A percentile compares a stretch with the other conserved stretches of the same genome.
Conservation (phyloP, 805 yeast species). For the Blastobotrys mokoenaii region DNA sequence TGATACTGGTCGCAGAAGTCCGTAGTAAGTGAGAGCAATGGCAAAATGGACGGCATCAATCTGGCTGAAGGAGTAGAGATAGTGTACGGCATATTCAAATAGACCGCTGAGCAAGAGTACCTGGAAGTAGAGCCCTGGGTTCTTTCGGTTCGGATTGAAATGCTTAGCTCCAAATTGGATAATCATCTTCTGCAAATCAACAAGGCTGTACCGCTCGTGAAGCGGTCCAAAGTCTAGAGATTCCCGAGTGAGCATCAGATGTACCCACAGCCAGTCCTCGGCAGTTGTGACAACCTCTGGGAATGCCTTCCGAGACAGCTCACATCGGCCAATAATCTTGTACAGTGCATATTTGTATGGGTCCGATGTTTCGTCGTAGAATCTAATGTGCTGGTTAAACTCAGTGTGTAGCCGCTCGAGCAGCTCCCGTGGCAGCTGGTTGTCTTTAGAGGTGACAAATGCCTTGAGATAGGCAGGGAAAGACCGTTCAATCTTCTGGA, state of each 20-base stretch:
- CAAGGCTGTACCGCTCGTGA: conserved; percentile 63
- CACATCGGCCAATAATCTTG: conserved; percentile 87
- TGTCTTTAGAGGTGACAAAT: conserved; percentile 48
- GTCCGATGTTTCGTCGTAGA: conserved; percentile 57
- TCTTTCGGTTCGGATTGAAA: conserved; percentile 52
- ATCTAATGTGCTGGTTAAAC: conserved; percentile 75
- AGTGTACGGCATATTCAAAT: conserved; percentile 70
- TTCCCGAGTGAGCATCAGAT: conserved; percentile 66
- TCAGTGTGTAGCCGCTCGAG: conserved; percentile 66
- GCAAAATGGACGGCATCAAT: conserved; percentile 87
- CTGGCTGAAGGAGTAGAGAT: conserved; percentile 54
- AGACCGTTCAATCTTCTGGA: conserved; percentile 76
- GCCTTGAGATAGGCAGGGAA: conserved; percentile 74
- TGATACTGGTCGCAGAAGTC: conserved; percentile 47
- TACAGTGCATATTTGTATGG: conserved; percentile 87
- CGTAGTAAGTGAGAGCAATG: conserved; percentile 67
- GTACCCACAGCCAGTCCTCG: conserved; percentile 97
- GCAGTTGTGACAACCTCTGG: conserved; percentile 68
- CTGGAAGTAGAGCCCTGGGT: conserved; percentile 66
- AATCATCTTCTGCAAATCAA: conserved; percentile 65
- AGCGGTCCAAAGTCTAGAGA: conserved; percentile 38
- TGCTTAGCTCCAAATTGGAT: conserved; percentile 63
- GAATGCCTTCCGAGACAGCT: conserved; percentile 54
- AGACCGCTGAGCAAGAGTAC: conserved; percentile 67
- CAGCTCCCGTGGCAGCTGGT: conserved; percentile 54